Conservation (phyloP, 2,329 filamentous ascomycete genomes). For the Herpotrichia juniperi region DNA sequence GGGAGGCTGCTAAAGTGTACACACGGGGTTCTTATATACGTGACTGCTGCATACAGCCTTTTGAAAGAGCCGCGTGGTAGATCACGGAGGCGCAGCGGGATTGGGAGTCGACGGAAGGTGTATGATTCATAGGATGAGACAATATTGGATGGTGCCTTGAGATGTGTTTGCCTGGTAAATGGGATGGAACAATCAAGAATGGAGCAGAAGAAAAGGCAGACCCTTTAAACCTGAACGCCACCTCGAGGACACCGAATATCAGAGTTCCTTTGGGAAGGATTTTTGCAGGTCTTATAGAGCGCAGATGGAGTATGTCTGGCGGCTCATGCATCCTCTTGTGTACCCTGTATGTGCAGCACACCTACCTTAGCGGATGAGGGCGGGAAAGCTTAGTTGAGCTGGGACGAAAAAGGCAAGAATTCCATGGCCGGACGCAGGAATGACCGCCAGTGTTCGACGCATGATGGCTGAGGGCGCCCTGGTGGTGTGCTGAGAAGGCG, state of each 20-base stretch:
- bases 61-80: slow-evolving; percentile 31
- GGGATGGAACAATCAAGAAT: slow-evolving; percentile 19
- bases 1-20: slow-evolving; percentile 12
- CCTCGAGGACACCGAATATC: slow-evolving; percentile 27
- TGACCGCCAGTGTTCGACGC: slow-evolving; percentile 35
- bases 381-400: slow-evolving; percentile 44
- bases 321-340: slow-evolving; percentile 26
- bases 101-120: slow-evolving; percentile 16
- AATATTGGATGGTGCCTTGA: slow-evolving; percentile 34
- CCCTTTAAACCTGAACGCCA: slow-evolving; percentile 21
- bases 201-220: slow-evolving; percentile 10
- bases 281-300: slow-evolving; percentile 35
- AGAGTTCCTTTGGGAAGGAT: slow-evolving; percentile 25
- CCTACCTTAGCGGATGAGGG: slow-evolving; percentile 42
- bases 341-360: slow-evolving; percentile 31
- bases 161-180: slow-evolving; percentile 31
- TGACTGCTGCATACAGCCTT: slow-evolving; percentile 34
- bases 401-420: slow-evolving; percentile 33
- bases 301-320: slow-evolving; percentile 18
- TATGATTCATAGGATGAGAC: slow-evolving; percentile 37
- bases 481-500: slow-evolving; percentile 33
- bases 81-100: slow-evolving; percentile 38
- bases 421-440: slow-evolving; percentile 36
- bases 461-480: slow-evolving; percentile 27
- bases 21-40: slow-evolving; percentile 34